Evolutionary conservation across 495 filamentous ascomycete genomes (phyloP).

Genomic region (Hypoxylon subgilvum): DNA sequence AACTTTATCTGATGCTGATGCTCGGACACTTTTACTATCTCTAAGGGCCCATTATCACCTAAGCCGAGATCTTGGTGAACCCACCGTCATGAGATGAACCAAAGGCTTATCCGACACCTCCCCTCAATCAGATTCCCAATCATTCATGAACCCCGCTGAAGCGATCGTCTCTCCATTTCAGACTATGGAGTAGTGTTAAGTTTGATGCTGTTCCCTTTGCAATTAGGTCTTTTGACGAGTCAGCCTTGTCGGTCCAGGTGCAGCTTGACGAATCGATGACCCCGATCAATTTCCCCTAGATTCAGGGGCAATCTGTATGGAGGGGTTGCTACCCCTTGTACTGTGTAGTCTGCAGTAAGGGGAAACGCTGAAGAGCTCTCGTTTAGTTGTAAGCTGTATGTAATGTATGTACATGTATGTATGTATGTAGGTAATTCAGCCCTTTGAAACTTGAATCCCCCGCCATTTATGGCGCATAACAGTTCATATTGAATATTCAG

Average conservation of each 20-base stretch:
- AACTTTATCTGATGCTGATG: conserved; percentile 24
- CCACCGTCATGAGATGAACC: conserved; percentile 29
- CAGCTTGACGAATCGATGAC: conserved; percentile 10
- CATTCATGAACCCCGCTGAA: too few species aligned
- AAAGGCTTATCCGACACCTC: conserved; percentile 10
- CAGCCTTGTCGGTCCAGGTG: conserved; percentile 26
- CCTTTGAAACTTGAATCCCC: too few species aligned
- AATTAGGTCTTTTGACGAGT: conserved; percentile 19
- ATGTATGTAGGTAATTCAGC: too few species aligned
- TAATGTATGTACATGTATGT: too few species aligned
- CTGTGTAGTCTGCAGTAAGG: too few species aligned
- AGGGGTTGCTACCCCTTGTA: conserved; percentile 7
- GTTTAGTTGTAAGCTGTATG: too few species aligned
- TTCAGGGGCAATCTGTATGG: conserved; percentile 28
- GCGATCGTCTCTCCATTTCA: conserved; percentile 5
- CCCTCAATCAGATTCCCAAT: too few species aligned
- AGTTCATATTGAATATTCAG: not conserved
- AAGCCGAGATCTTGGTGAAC: conserved; percentile 10
- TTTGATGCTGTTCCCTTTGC: conserved; percentile 16
- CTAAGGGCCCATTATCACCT: not conserved
- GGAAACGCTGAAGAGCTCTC: conserved; percentile 13
- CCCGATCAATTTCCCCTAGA: conserved; percentile 14
- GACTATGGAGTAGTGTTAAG: conserved; percentile 1
- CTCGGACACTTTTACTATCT: conserved; percentile 14
- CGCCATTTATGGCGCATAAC: too few species aligned